Evolutionary conservation across 139 green algal genomes (phyloP), one percentile per base, ranked within the genome.

Genomic region (Yamagishiella unicocca): DNA sequence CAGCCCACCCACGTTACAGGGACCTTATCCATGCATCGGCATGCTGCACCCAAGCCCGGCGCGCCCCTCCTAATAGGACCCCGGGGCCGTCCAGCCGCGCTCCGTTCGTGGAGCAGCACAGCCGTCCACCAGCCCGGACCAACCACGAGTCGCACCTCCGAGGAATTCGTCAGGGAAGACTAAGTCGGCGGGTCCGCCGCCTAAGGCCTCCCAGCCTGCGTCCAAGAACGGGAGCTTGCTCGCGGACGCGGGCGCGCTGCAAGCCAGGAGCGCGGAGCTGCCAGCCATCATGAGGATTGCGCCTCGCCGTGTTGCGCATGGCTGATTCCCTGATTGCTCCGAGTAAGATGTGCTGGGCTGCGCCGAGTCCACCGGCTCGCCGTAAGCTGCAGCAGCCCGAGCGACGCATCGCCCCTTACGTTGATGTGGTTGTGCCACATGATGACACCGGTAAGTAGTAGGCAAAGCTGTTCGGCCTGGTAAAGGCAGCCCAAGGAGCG

Each of bases 151-250:
- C 70, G 4, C 58, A 84, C 77, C 77, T 38, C 94, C 94, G 27
- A 95, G 66, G 78, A 95, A 96, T 31, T 87, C 38, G 24, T 94
- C 88, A 35, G 94, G 90, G 54, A 96, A 96, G 9, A 89, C 73
- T 1, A 96, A 83, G 73, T 96, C 94, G 19, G 89, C 9, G 0
- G 93, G 93, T 25, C 92, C 94, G 8, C 93, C 93, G 9, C 93
- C 93, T 25, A 96, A 58, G 0, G 79, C 89, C 45, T 90, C 67
- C 94, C 94, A 96, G 5, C 43, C 82, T 7, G 43, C 50, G 33
- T 87, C 82, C 25, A 75, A 31, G 40, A 53, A 54, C 8, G 66
- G 66, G 1, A 87, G 22, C 37, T 87, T 79, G 82, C 43, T 71
- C n/a, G 82, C 82, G 25, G 25, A 64, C 4, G 43, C 72, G 2